Evolutionary conservation across 768 basidiomycete species (phyloP), one percentile per base, ranked within the genome.

Genomic region (Leccinum broughii): DNA sequence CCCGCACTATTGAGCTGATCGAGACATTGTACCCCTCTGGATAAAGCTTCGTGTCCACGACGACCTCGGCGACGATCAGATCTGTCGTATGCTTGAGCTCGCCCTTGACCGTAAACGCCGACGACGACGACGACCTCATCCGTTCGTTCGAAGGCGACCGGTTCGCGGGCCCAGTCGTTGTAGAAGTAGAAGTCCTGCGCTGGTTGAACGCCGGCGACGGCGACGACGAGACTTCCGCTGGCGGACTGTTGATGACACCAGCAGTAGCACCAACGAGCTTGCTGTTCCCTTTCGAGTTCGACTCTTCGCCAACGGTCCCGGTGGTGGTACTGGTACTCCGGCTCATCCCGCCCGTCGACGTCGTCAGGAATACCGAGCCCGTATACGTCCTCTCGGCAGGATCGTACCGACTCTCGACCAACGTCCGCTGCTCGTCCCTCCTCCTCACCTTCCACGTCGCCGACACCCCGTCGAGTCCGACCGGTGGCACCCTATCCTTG

Each of bases 11-110:
- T 26, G 85, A 85, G 51, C 68, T 68, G 48, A 86, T 67, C 3
- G 70, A 62, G 28, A 90, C 78, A 28, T 81, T 77, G 62, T 92
- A 93, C n/a, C 92, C 92, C 46, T 82, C 80, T 0, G 88, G 84
- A 74, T 90, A 94, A 59, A 91, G 77, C 71, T 88, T 89, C 57
- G 90, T 86, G 74, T 95, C 92, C 28, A 93, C 80, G 28, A 93
- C 83, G 32, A 94, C 69, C 73, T 96, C 94, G 2, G 84, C 84
- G 17, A 94, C 84, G 20, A 93, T 74, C 51, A 93, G 74, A 70
- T 96, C 92, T 55, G 81, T 80, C n/a, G 79, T 75, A 49, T 81
- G 78, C 57, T 79, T 81, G 59, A 87, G 80, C 66, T 87, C 86
- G 44, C 85, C 85, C 53, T 84, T 85, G 51, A 80, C 58, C 3